Percentiles rank a stretch among this genome's conserved stretches.
Conservation (phyloP, 495 filamentous ascomycete species). For the Xylaria curta region DNA sequence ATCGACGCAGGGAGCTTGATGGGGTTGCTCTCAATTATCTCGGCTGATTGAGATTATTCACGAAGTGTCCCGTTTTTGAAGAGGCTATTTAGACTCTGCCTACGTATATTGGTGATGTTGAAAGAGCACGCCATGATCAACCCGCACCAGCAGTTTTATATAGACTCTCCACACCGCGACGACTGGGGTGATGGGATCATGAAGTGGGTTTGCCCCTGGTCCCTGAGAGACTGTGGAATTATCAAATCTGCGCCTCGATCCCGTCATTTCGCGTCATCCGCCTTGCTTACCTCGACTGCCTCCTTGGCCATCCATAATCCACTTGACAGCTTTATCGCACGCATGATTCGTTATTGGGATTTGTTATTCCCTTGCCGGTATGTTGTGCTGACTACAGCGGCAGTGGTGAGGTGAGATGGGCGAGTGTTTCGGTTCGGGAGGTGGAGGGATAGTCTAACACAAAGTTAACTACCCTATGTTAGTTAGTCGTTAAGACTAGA, state of each 20-base stretch:
- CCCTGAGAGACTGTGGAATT: constrained; percentile 15
- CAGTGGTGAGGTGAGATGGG: constrained; percentile 18
- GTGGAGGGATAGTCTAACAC: neutral
- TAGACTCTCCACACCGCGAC: constrained; percentile 17
- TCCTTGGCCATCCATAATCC: neutral
- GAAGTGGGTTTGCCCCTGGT: constrained; percentile 7
- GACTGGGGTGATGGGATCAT: neutral
- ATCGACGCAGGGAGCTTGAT: neutral
- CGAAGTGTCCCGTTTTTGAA: neutral
- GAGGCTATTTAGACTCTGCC: neutral
- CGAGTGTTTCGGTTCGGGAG: constrained; percentile 7
- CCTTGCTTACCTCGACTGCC: constrained; percentile 6
- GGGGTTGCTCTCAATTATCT: neutral
- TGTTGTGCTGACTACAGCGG: constrained; percentile 21
- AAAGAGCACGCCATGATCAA: constrained; percentile 24
- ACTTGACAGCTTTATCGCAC: constrained; percentile 11
- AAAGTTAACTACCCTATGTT: neutral
- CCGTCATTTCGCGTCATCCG: constrained; percentile 23
- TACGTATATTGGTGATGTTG: constrained; percentile 5
- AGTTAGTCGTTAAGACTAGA: neutral
- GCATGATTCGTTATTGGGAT: constrained; percentile 19
- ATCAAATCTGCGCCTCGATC: constrained; percentile 1
- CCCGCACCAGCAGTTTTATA: constrained; percentile 18
- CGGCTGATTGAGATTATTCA: neutral
- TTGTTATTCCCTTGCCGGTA: constrained; percentile 22